Percentiles rank a stretch among this genome's conserved stretches.
These are phyloP conservation scores for Papiliotrema flavescens DNA, from an alignment of 1,284 basidiomycete species.

Conservation along the genomic window DNA sequence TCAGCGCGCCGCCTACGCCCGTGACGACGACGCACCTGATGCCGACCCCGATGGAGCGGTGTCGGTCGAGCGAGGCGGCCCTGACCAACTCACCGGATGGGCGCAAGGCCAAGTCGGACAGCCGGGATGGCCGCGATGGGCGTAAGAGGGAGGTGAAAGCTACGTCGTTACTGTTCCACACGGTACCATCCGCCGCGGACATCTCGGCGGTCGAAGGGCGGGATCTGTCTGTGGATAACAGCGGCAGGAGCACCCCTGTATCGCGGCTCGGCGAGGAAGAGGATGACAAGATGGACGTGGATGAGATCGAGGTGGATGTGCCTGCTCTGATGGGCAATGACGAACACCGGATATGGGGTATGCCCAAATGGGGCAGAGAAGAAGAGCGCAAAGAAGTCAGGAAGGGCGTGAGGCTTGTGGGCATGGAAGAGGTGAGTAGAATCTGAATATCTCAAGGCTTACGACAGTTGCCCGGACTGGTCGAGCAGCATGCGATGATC, in stretches of 20 bases:
- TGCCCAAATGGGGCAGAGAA: constrained; percentile 46
- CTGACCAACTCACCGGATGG: constrained; percentile 8
- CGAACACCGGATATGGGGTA: constrained; percentile 37
- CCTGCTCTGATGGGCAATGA: constrained; percentile 6
- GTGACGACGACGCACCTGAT: constrained; percentile 41
- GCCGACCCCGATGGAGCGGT: constrained; percentile 36
- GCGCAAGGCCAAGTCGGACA: constrained; percentile 13
- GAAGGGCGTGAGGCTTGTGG: constrained; percentile 41
- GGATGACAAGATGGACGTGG: not conserved
- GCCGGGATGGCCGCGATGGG: constrained; percentile 24
- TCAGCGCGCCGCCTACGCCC: constrained; percentile 44
- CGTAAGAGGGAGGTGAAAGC: constrained; percentile 8
- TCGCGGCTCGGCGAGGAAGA: not conserved
- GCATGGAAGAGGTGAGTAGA: constrained; percentile 38
- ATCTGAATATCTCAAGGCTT: not conserved
- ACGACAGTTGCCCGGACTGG: constrained; percentile 31
- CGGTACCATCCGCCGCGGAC: not conserved
- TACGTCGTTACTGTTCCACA: not conserved
- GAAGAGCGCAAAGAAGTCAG: constrained; percentile 39
- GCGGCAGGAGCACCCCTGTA: no score
- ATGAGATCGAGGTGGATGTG: constrained; percentile 11
- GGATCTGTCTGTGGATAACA: no score
- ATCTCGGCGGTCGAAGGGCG: constrained; percentile 10
- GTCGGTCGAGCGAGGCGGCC: constrained; percentile 38
- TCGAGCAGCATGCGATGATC: constrained; percentile 41